Evolutionary conservation across 331 rosid species (phyloP).

Genomic region (Prunus yedoensis): DNA sequence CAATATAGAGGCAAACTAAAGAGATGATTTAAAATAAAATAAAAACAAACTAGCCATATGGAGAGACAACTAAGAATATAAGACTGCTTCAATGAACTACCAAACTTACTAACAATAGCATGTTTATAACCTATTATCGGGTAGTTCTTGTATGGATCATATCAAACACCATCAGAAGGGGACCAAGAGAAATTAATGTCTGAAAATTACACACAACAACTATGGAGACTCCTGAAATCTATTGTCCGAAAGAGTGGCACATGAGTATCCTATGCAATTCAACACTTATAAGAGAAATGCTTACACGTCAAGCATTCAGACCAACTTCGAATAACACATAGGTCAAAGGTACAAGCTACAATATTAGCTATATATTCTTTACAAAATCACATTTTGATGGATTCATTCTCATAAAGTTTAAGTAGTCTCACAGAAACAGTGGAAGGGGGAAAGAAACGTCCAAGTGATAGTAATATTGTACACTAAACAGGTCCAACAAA

Average conservation of each 20-base stretch:
- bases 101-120: not conserved
- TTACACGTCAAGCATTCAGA: not conserved
- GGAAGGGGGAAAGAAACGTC: not conserved
- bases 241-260: not conserved
- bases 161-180: not conserved
- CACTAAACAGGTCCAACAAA: not conserved
- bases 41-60: not conserved
- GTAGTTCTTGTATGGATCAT: not conserved
- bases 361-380: not conserved
- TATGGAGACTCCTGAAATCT: not conserved
- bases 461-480: not conserved
- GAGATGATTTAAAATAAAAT: not conserved
- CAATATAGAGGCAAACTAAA: not conserved
- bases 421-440: not conserved
- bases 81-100: not conserved
- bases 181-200: not conserved
- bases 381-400: not conserved
- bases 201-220: not conserved
- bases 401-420: not conserved
- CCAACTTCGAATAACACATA: slow-evolving; percentile 7
- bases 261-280: not conserved
- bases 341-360: not conserved
- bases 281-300: not conserved
- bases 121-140: not conserved
- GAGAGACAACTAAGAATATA: not conserved